These are phyloP conservation scores for Myxozyma neotropica DNA, from an alignment of 805 yeast genomes.

Conservation along the genomic window DNA sequence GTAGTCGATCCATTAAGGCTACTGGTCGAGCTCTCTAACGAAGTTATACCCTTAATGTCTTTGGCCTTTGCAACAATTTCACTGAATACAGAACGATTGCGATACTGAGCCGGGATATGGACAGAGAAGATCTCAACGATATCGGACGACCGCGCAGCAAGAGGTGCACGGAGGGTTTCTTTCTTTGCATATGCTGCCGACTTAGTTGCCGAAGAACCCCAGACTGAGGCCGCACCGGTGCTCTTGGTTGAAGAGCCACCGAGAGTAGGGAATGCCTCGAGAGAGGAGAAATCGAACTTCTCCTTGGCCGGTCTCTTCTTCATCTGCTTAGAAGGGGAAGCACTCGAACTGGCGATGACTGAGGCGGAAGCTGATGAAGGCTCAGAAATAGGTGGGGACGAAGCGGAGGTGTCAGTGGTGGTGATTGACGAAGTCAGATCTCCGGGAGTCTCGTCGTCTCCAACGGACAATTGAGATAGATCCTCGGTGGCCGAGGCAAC, in stretches of 20 bases:
- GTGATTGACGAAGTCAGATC: conserved; percentile 26
- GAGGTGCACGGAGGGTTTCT: conserved; percentile 37
- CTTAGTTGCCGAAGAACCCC: conserved; percentile 37
- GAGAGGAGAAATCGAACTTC: conserved; percentile 37
- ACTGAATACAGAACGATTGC: conserved; percentile 60
- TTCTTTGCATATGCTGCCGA: conserved; percentile 36
- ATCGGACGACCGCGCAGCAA: conserved; percentile 54
- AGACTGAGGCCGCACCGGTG: conserved; percentile 21
- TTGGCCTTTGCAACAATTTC: conserved; percentile 57
- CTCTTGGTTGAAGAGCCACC: conserved; percentile 28
- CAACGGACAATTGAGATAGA: not conserved
- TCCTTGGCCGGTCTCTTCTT: conserved; percentile 14
- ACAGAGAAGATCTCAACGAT: conserved; percentile 81
- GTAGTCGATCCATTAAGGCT: conserved; percentile 52
- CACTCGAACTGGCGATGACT: conserved; percentile 6
- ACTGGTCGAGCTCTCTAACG: conserved; percentile 32
- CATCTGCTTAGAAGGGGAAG: conserved; percentile 7
- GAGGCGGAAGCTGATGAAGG: conserved; percentile 14
- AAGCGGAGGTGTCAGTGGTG: conserved; percentile 17
- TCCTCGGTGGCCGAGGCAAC: not conserved
- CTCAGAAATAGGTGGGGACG: conserved; percentile 23
- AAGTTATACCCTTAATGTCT: conserved; percentile 16
- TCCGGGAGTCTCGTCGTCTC: conserved; percentile 21
- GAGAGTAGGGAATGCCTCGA: conserved; percentile 41
- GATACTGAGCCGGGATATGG: conserved; percentile 62